These are phyloP conservation scores for Mycena vitilis DNA, from an alignment of 768 basidiomycete species.

Conservation along the genomic window DNA sequence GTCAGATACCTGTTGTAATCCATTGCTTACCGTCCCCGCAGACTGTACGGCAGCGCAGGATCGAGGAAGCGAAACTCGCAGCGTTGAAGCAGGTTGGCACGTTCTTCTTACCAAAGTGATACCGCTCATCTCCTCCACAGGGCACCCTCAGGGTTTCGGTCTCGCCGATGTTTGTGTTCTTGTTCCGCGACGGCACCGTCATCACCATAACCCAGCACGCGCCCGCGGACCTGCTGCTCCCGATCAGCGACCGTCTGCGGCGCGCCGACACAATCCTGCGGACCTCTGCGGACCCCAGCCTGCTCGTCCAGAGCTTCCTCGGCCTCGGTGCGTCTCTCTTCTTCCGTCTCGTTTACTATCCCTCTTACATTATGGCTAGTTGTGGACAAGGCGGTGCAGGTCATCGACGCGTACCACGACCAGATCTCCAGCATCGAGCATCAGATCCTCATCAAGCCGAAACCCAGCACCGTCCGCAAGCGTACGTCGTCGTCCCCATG, in stretches of 20 bases:
- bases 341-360: not conserved
- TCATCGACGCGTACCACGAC: constrained; percentile 75
- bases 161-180: constrained; percentile 73
- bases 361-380: constrained; percentile 46
- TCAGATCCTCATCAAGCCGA: constrained; percentile 66
- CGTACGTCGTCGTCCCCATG: constrained; percentile 50
- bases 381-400: constrained; percentile 72
- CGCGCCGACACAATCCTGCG: constrained; percentile 71
- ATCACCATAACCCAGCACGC: constrained; percentile 62
- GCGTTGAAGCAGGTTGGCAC: constrained; percentile 31
- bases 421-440: constrained; percentile 70
- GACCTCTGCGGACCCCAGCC: constrained; percentile 68
- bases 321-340: constrained; percentile 53
- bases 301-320: constrained; percentile 72
- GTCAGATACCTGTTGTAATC: not conserved
- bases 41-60: constrained; percentile 24
- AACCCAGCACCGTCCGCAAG: constrained; percentile 67
- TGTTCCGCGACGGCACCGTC: constrained; percentile 73
- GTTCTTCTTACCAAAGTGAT: constrained; percentile 17
- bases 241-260: constrained; percentile 68
- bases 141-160: constrained; percentile 61
- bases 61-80: constrained; percentile 33
- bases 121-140: constrained; percentile 38
- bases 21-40: not conserved
- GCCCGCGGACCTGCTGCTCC: constrained; percentile 57